A percentile compares a stretch with the other conserved stretches of the same genome.
Evolutionary conservation across 352 stramenopile species (phyloP).

Genomic region (Phytophthora sansomeana): DNA sequence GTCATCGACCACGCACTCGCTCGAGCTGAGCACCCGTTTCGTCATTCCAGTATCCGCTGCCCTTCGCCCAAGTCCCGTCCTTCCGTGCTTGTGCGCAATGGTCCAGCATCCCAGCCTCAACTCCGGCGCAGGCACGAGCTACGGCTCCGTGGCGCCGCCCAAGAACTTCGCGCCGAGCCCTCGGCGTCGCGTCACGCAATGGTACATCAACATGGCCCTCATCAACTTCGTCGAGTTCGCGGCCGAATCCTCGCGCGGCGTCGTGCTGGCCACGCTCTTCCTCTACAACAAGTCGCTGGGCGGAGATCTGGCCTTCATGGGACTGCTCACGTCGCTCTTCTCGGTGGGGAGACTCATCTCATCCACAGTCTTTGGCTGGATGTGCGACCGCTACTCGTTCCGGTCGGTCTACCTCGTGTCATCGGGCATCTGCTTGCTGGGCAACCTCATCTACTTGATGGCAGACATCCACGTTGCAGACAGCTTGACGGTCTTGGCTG

Average conservation of each 20-base stretch:
- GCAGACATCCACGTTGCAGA: conserved; percentile 67
- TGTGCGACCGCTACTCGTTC: conserved; percentile 86
- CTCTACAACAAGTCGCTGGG: conserved; percentile 87
- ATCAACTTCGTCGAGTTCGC: conserved; percentile 90
- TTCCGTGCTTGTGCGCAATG: conserved; percentile 10
- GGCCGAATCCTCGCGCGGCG: conserved; percentile 76
- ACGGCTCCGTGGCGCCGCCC: conserved; percentile 41
- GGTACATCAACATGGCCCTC: conserved; percentile 83
- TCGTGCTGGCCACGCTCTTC: conserved; percentile 85
- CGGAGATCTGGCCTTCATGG: conserved; percentile 81
- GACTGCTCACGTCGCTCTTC: conserved; percentile 82
- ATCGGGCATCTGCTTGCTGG: conserved; percentile 73
- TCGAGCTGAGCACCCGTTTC: no score
- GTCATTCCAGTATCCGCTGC: conserved; percentile 24
- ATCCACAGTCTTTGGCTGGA: conserved; percentile 84
- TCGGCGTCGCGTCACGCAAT: conserved; percentile 53
- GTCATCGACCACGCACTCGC: conserved; percentile 8
- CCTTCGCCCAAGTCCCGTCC: conserved; percentile 13
- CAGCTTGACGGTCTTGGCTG: conserved; percentile 57
- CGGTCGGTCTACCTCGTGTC: conserved; percentile 83
- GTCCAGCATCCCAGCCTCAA: conserved; percentile 32
- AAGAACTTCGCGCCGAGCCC: conserved; percentile 55
- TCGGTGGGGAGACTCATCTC: conserved; percentile 84
- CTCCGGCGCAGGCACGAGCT: conserved; percentile 26
- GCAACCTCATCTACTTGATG: conserved; percentile 82